phyloP scores from a whole-genome alignment of 2,329 filamentous ascomycete species.

The Rachicladosporium sp. region DNA sequence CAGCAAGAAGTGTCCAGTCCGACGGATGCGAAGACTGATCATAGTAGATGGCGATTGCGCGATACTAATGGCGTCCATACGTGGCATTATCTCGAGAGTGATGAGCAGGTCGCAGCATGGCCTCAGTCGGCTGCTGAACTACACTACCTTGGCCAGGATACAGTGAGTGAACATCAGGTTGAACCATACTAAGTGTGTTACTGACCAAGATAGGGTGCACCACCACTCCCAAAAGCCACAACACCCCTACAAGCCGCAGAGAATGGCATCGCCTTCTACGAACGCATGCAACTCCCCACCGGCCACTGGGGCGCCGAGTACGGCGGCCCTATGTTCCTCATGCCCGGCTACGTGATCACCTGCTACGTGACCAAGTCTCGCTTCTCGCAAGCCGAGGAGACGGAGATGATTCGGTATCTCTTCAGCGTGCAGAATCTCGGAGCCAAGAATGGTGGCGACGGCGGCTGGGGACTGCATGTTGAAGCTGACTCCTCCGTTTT shows the following conservation, averaged over 20 bases:
- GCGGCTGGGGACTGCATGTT: slow-evolving; percentile 95
- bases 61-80: slow-evolving; percentile 78
- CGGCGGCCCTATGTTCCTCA: slow-evolving; percentile 89
- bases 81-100: slow-evolving; percentile 77
- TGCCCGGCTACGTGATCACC: slow-evolving; percentile 71
- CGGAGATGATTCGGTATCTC: slow-evolving; percentile 86
- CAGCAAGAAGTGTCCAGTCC: background rate
- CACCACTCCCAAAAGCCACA: slow-evolving; percentile 55
- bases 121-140: slow-evolving; percentile 83
- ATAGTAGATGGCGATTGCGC: slow-evolving; percentile 68
- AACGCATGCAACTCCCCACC: slow-evolving; percentile 72
- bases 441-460: slow-evolving; percentile 52
- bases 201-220: slow-evolving; percentile 48
- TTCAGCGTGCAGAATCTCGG: slow-evolving; percentile 60
- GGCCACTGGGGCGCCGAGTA: slow-evolving; percentile 98
- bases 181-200: slow-evolving; percentile 3
- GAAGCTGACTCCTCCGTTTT: slow-evolving; percentile 89
- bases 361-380: slow-evolving; percentile 85
- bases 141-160: slow-evolving; percentile 68
- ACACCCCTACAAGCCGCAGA: slow-evolving; percentile 64
- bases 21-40: slow-evolving; percentile 48
- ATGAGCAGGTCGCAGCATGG: slow-evolving; percentile 62
- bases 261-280: slow-evolving; percentile 82
- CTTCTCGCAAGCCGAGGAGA: slow-evolving; percentile 65
- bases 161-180: slow-evolving; percentile 41